These are phyloP conservation scores for Marchantia paleacea DNA, from an alignment of 225 moss, liverwort and hornwort genomes.

Conservation along the genomic window DNA sequence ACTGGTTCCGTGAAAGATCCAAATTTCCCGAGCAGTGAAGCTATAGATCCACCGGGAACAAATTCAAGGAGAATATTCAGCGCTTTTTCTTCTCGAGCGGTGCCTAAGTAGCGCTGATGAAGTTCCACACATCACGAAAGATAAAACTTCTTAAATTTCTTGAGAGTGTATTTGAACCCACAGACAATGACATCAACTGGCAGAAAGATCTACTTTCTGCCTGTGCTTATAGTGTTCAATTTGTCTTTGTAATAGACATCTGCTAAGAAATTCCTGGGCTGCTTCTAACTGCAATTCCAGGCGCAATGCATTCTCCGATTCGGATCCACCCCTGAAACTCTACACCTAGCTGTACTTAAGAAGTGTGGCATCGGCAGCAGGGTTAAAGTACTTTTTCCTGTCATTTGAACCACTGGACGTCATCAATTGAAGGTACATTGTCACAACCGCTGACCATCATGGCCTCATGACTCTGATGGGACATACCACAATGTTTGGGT, in stretches of 20 bases:
- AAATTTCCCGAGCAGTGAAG: slow-evolving; percentile 91
- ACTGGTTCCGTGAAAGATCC: slow-evolving; percentile 92
- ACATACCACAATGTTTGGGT: slow-evolving; percentile 75
- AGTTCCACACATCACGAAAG: not conserved
- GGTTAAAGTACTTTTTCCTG: too few relatives aligned
- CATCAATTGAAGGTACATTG: too few relatives aligned
- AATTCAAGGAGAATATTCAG: slow-evolving; percentile 96
- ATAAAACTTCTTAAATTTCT: not conserved
- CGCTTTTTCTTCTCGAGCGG: slow-evolving; percentile 84
- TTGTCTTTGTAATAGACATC: not conserved
- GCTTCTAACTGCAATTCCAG: not conserved
- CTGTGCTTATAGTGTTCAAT: not conserved
- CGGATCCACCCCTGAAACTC: too few relatives aligned
- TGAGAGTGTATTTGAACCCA: not conserved
- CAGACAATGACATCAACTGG: not conserved
- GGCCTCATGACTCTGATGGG: not conserved
- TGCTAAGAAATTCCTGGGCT: not conserved
- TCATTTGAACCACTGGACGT: too few relatives aligned
- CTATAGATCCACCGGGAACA: slow-evolving; percentile 89
- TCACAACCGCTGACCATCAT: not conserved
- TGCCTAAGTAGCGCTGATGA: slow-evolving; percentile 71
- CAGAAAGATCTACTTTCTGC: not conserved
- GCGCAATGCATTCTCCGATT: not conserved
- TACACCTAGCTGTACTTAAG: too few relatives aligned
- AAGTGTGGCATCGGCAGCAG: too few relatives aligned